Evolutionary conservation across 2,329 filamentous ascomycete species (phyloP).

Genomic region (Diaporthe velutina): DNA sequence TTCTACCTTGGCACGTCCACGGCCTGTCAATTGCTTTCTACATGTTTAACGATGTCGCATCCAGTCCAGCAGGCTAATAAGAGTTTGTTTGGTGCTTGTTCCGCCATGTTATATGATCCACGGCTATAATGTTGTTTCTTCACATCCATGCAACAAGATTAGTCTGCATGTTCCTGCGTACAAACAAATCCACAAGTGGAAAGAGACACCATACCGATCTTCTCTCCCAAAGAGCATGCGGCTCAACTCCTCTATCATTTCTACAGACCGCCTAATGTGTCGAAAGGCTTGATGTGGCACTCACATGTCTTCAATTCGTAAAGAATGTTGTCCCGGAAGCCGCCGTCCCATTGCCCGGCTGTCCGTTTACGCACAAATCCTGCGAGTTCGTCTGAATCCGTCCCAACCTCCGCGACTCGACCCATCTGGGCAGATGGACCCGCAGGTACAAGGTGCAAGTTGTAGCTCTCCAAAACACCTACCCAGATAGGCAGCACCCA

Average conservation of each 20-base stretch:
- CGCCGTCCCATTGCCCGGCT: not conserved
- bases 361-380: constrained; percentile 19
- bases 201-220: not conserved
- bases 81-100: not conserved
- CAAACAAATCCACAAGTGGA: not conserved
- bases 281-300: not conserved
- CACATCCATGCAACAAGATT: not conserved
- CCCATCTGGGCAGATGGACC: not conserved
- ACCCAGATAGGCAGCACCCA: constrained; percentile 25
- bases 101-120: not conserved
- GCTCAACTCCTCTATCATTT: not conserved
- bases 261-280: not conserved
- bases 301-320: not conserved
- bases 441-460: not conserved
- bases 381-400: constrained; percentile 23
- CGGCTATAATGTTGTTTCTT: not conserved
- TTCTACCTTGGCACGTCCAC: not conserved
- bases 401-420: not conserved
- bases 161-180: not conserved
- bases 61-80: not conserved
- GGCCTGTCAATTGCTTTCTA: not conserved
- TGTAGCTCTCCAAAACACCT: constrained; percentile 15
- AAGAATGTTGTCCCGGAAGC: not conserved
- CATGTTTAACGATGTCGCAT: not conserved
- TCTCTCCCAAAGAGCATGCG: not conserved